Evolutionary conservation across 495 filamentous ascomycete species (phyloP).

Genomic region (Aspergillus cristatus): DNA sequence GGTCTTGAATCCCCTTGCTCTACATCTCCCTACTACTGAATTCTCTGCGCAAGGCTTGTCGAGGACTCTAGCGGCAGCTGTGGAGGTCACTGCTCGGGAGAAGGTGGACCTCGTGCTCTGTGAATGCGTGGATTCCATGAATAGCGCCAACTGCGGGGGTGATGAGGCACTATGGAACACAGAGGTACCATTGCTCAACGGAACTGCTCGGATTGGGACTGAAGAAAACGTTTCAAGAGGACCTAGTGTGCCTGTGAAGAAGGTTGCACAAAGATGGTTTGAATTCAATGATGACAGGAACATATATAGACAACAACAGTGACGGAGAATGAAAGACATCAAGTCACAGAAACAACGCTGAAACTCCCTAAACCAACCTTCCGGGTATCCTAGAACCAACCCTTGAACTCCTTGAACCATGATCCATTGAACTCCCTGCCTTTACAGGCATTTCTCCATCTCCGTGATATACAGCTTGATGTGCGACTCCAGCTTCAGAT

Average conservation of each 20-base stretch:
- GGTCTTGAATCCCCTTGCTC: conserved; percentile 54
- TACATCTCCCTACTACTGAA: conserved; percentile 67
- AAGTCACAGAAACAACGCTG: conserved; percentile 3
- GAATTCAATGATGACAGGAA: conserved; percentile 30
- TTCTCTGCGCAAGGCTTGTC: conserved; percentile 78
- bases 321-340: conserved; percentile 1
- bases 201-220: conserved; percentile 41
- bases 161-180: conserved; percentile 41
- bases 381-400: conserved; percentile 37
- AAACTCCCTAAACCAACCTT: conserved; percentile 6
- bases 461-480: conserved; percentile 96
- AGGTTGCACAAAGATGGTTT: conserved; percentile 67
- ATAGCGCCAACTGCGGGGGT: conserved; percentile 16
- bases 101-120: conserved; percentile 28
- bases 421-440: conserved; percentile 10
- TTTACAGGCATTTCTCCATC: conserved; percentile 86
- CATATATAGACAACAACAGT: conserved; percentile 1
- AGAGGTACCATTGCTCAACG: conserved; percentile 54
- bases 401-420: conserved; percentile 29
- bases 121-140: conserved; percentile 31
- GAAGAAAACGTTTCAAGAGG: conserved; percentile 55
- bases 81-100: conserved; percentile 49
- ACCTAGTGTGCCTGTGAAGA: conserved; percentile 55
- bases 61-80: conserved; percentile 54
- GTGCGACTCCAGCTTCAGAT: conserved; percentile 91